Evolutionary conservation across 2,329 filamentous ascomycete genomes (phyloP), one percentile per base, ranked within the genome.

Genomic region (Aspergillus ochraceus): DNA sequence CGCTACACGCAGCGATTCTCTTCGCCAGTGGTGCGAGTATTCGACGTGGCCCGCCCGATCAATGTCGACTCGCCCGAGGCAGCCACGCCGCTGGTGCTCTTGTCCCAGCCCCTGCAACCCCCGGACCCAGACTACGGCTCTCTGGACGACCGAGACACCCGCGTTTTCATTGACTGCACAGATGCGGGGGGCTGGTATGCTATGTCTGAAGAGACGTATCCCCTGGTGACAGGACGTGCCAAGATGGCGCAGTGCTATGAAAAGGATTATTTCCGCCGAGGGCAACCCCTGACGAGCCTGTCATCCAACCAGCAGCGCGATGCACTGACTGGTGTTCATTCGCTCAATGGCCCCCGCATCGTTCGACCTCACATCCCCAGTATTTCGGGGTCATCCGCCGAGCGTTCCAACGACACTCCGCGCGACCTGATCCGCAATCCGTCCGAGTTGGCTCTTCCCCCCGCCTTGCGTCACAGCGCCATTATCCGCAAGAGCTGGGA

Each of bases 131-230:
- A 78, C 54, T 78, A 77, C 45, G 75, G 73, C 19, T 67, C 72
- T 0, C 66, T 79, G 30, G 80, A 83, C 39, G 81, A 84, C 51
- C 82, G 88, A 32, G 84, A 82, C 63, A 83, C 84, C 62, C 87
- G 86, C 58, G 87, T 97, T 0, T 96, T 95, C 70, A 83, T 98
- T 60, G 97, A 97, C 72, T 89, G 89, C 66, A 97, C 93, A 1
- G 86, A 90, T 58, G 81, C 83, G n/a, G 94, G 93, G 30, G 90
- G 90, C 61, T 98, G 94, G 92, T 99, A 94, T 74, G 95, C 93
- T 32, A 84, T 98, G 77, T 97, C 94, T 1, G 94, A 96, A 59
- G 84, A 83, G 46, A 87, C 87, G 9, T 98, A 97, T 68, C 95
- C 95, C 3, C 83, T 94, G 10, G 91, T 97, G 29, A 89, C 93